Conservation (phyloP, 83 land plant species). For the Picea abies region DNA sequence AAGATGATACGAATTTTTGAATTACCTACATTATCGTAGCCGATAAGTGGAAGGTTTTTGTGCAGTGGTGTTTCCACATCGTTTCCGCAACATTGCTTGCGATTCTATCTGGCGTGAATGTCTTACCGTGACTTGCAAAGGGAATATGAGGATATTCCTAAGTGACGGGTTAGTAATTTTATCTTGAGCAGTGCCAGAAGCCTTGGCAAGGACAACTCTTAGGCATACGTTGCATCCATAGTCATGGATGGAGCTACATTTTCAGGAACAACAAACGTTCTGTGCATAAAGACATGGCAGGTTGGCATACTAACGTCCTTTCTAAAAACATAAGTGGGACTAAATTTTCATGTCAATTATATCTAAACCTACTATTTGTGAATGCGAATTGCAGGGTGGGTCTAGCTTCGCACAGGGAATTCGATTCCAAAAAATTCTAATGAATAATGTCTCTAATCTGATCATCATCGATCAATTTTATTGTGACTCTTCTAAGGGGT, state of each 20-base stretch:
- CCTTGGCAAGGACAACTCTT: constrained; percentile 72
- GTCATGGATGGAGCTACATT: constrained; percentile 55
- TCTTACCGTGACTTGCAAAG: too few species aligned
- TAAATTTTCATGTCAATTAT: background rate
- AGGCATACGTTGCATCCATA: constrained; percentile 40
- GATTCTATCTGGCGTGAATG: too few species aligned
- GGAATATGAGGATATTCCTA: too few species aligned
- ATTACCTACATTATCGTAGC: too few species aligned
- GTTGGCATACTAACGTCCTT: constrained; percentile 19
- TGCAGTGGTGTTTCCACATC: too few species aligned
- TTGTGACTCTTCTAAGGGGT: constrained; percentile 27
- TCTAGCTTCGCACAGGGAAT: constrained; percentile 49
- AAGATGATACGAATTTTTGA: too few species aligned
- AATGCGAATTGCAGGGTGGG: constrained; percentile 63
- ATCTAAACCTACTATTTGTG: background rate
- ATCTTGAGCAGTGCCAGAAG: constrained; percentile 52
- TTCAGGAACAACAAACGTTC: constrained; percentile 65
- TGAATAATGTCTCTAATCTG: constrained; percentile 80
- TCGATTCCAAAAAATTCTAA: background rate
- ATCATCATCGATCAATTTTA: constrained; percentile 91
- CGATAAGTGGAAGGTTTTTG: too few species aligned
- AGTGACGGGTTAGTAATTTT: background rate
- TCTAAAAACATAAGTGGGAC: background rate
- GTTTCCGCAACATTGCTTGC: too few species aligned
- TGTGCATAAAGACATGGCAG: constrained; percentile 86